Evolutionary conservation across 2,329 filamentous ascomycete genomes (phyloP).

Genomic region (Aspergillus thermomutatus): DNA sequence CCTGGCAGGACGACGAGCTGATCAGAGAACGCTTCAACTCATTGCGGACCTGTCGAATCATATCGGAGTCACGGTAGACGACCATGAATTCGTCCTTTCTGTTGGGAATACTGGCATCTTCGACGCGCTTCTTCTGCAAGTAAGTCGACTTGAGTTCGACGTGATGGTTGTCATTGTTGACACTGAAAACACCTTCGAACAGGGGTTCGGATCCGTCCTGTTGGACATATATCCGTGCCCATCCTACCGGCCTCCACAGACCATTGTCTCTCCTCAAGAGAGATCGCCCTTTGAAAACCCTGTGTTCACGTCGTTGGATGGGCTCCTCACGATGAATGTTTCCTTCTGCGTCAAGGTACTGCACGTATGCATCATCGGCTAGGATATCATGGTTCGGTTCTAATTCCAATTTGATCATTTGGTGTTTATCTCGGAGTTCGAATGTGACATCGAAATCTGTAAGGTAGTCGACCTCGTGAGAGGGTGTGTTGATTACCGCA

Average conservation of each 20-base stretch:
- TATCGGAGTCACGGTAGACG: conserved; percentile 87
- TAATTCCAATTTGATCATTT: conserved; percentile 73
- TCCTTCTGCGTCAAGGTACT: conserved; percentile 70
- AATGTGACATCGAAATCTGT: conserved; percentile 86
- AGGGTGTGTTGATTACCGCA: conserved; percentile 72
- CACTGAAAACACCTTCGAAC: conserved; percentile 85
- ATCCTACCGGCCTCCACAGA: conserved; percentile 78
- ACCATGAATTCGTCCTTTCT: conserved; percentile 74
- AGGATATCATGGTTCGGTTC: conserved; percentile 92
- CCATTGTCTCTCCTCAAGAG: conserved; percentile 63
- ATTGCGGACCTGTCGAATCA: conserved; percentile 49
- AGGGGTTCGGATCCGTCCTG: conserved; percentile 73
- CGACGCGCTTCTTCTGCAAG: conserved; percentile 63
- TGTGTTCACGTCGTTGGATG: conserved; percentile 70
- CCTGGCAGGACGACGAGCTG: conserved; percentile 58
- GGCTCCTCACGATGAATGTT: conserved; percentile 62
- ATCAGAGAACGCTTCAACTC: conserved; percentile 63
- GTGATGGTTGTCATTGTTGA: conserved; percentile 81
- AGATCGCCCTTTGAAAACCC: conserved; percentile 77
- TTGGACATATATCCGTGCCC: conserved; percentile 76
- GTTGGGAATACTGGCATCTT: conserved; percentile 64
- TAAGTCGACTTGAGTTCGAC: conserved; percentile 75
- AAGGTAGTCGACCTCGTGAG: conserved; percentile 72
- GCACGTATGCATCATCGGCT: conserved; percentile 68
- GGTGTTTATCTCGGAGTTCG: conserved; percentile 61